Evolutionary conservation across 305 asterid genomes (phyloP), one percentile per base, ranked within the genome.

Genomic region (Withania somnifera): DNA sequence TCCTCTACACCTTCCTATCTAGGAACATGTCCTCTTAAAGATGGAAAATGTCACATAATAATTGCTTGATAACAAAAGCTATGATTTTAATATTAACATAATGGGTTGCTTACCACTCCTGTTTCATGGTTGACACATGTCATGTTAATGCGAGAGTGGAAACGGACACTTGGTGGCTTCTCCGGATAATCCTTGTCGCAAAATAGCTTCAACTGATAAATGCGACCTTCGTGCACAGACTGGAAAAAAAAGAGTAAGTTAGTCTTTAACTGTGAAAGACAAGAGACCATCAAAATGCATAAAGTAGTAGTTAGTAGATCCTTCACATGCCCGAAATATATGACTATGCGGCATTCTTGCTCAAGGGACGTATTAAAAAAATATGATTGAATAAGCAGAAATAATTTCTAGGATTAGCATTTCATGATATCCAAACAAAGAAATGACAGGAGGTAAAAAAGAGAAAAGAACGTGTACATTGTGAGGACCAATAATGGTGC

Each of bases 181-280:
- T 94, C 97, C 4, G 98, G 98, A 64, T 94, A 94, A 87, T 94
- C 98, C 89, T 94, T 94, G 91, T 92, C 97, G 4, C 97, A 94
- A 76, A 94, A 94, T 63, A 94, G 88, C 91, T 93, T 93, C 88
- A 93, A 85, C 87, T 92, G 97, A 85, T 94, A 94, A 73, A 94
- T 94, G 19, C 97, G 97, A 22, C 97, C 97, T 89, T 94, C 98
- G 52, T 94, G 98, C 36, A 94, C 97, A 54, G 97, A 90, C 98
- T 94, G 91, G n/a, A 80, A 87, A 45, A 79, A 73, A 75, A n/a
- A n/a, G n/a, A 73, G 52, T 36, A 34, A 68, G 40, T 61, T 61
- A 75, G 28, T 28, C 40, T 50, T 73, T 0, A 15, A 75, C 5
- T 26, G 61, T 28, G 26, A 28, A 75, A 15, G 58, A 22, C 15